A percentile compares a stretch with the other conserved stretches of the same genome.
Evolutionary conservation across 129 eudicot genomes (phyloP).

Genomic region (Glebionis coronaria): DNA sequence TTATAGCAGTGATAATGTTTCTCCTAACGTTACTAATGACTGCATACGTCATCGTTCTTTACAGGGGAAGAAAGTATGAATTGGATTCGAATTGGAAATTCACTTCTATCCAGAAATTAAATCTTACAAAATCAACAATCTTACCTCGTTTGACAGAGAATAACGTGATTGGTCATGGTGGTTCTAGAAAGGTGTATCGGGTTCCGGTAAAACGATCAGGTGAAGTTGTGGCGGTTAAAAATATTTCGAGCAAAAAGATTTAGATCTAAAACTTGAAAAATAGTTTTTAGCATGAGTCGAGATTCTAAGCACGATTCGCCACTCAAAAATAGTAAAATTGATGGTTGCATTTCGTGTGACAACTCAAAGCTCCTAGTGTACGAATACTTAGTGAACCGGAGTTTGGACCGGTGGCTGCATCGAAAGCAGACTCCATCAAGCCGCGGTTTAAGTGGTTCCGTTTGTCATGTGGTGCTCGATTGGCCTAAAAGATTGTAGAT

Average conservation of each 20-base stretch:
- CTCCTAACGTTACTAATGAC: slow-evolving; percentile 37
- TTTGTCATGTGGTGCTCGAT: slow-evolving; percentile 49
- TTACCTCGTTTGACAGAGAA: slow-evolving; percentile 57
- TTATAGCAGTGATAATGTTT: slow-evolving; percentile 41
- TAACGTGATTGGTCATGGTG: slow-evolving; percentile 81
- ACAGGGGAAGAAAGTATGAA: slow-evolving; percentile 37
- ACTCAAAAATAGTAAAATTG: slow-evolving; percentile 72
- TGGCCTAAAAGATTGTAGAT: slow-evolving; percentile 77
- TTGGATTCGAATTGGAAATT: slow-evolving; percentile 53
- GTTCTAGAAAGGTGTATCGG: slow-evolving; percentile 78
- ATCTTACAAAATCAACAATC: slow-evolving; percentile 61
- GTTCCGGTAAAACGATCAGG: slow-evolving; percentile 49
- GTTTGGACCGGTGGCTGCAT: slow-evolving; percentile 80
- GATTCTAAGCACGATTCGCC: slow-evolving; percentile 62
- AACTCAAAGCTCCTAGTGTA: too few relatives aligned
- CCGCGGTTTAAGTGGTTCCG: slow-evolving; percentile 30
- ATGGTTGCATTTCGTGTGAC: slow-evolving; percentile 70
- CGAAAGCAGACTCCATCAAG: slow-evolving; percentile 24
- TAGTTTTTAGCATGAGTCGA: slow-evolving; percentile 70
- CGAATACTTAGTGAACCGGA: too few relatives aligned
- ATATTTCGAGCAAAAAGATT: slow-evolving; percentile 46
- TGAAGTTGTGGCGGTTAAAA: slow-evolving; percentile 67
- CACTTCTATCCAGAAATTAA: slow-evolving; percentile 71
- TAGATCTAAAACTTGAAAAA: slow-evolving; percentile 53
- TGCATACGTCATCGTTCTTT: slow-evolving; percentile 22